Evolutionary conservation across 805 yeast genomes (phyloP), one percentile per base, ranked within the genome.

Genomic region (Nematodospora valgi): DNA sequence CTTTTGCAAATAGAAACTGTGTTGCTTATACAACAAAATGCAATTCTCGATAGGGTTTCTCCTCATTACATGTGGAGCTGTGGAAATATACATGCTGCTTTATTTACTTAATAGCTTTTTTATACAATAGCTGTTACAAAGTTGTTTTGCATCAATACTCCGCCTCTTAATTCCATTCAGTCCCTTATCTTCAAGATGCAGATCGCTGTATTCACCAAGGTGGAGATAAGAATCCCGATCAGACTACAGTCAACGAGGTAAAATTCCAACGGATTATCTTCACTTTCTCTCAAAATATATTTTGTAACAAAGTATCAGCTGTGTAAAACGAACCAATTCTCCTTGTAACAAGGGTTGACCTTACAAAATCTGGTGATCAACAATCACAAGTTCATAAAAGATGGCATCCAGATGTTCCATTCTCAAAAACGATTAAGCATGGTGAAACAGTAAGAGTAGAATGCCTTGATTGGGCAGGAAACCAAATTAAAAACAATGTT

Each of bases 391-490:
- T 70, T 29, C 78, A 72, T 54, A 72, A 72, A 49, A 56, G 78
- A 47, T 72, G 78, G 77, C 77, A 72, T 46, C 77, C 77, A 7
- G 75, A 71, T 34, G 54, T 72, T 22, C 78, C 78, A 28, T 49
- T 54, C 36, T 50, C 63, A 22, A 63, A 50, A 25, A 56, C 58
- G 8, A 62, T 72, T 27, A 46, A 56, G 34, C 74, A 58, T 15
- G 65, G 67, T n/a, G 69, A 66, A 40, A 54, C 69, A 4, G 68
- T 67, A 44, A 70, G 69, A 38, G 54, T 71, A 25, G 77, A 72
- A 43, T 72, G 78, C 42, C 57, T 72, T 30, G 78, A 72, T 42
- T 72, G 78, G 78, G 72, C 77, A 6, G 78, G 78, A 9, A 72
- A 72, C 35, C 78, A 72, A 49, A 59, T 72, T 33, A 56, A 56